phyloP scores from a whole-genome alignment of 2,329 filamentous ascomycete genomes.

The Cercospora sp. region DNA sequence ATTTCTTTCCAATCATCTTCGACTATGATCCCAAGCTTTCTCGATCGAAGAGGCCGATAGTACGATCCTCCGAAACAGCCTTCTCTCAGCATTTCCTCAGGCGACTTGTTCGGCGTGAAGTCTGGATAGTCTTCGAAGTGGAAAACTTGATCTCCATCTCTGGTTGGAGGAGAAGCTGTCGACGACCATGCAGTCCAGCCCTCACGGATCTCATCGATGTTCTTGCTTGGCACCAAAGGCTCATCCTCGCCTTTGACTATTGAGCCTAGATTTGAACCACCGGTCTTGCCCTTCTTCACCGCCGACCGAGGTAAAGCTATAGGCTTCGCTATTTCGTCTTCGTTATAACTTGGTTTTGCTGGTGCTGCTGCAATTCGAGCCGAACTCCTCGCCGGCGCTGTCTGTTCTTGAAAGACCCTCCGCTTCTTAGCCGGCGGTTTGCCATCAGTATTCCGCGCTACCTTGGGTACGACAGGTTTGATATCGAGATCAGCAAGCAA shows the following conservation, averaged over 20 bases:
- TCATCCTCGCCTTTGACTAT: slow-evolving; percentile 18
- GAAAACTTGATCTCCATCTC: slow-evolving; percentile 47
- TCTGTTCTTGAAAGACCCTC: slow-evolving; percentile 36
- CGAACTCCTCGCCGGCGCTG: slow-evolving; percentile 47
- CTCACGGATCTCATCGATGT: slow-evolving; percentile 38
- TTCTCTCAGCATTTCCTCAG: slow-evolving; percentile 54
- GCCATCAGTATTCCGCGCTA: slow-evolving; percentile 20
- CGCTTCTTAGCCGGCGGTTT: slow-evolving; percentile 44
- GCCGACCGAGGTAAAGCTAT: slow-evolving; percentile 31
- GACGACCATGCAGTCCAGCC: slow-evolving; percentile 51
- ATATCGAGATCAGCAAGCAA: slow-evolving; percentile 52
- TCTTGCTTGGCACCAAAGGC: slow-evolving; percentile 31
- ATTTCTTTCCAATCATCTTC: slow-evolving; percentile 49
- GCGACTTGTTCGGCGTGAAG: slow-evolving; percentile 57
- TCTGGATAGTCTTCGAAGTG: slow-evolving; percentile 47
- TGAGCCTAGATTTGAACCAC: slow-evolving; percentile 9
- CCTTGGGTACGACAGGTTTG: slow-evolving; percentile 30
- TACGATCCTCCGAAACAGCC: slow-evolving; percentile 56
- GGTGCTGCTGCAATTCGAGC: slow-evolving; percentile 49
- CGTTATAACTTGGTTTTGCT: slow-evolving; percentile 41
- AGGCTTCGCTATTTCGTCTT: slow-evolving; percentile 37
- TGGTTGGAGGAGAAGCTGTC: slow-evolving; percentile 43
- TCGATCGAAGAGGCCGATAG: slow-evolving; percentile 52
- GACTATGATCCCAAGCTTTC: slow-evolving; percentile 45
- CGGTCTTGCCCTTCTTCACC: slow-evolving; percentile 14